Conservation (phyloP, 805 yeast species). For the Candida nemodendra region DNA sequence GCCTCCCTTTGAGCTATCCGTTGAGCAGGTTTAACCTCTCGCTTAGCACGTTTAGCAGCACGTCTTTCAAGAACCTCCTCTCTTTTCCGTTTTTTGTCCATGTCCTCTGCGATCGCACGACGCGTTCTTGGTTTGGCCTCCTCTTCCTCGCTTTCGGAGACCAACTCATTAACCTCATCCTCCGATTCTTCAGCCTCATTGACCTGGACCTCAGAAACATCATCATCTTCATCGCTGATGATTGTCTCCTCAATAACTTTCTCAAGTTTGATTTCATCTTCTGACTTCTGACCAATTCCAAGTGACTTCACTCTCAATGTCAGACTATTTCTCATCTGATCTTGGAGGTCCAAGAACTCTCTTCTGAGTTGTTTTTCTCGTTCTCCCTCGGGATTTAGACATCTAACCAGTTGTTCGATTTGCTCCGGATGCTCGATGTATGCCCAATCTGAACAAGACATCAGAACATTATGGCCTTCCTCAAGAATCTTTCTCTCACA, state of each 20-base stretch:
- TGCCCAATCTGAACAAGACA: slow-evolving; percentile 63
- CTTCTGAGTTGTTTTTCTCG: slow-evolving; percentile 67
- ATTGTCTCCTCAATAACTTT: slow-evolving; percentile 38
- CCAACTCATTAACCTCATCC: slow-evolving; percentile 17
- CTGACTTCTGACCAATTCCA: slow-evolving; percentile 41
- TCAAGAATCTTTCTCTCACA: slow-evolving; percentile 64
- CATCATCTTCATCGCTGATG: slow-evolving; percentile 36
- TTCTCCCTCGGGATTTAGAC: slow-evolving; percentile 75
- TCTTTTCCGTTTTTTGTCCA: slow-evolving; percentile 27
- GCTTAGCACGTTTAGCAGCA: slow-evolving; percentile 32
- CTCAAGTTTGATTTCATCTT: slow-evolving; percentile 42
- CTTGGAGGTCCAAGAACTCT: slow-evolving; percentile 55
- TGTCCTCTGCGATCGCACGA: slow-evolving; percentile 31
- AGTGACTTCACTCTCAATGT: slow-evolving; percentile 57
- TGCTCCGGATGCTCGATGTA: slow-evolving; percentile 63
- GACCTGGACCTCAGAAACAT: slow-evolving; percentile 17
- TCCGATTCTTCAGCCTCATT: slow-evolving; percentile 20
- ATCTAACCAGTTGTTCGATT: slow-evolving; percentile 51
- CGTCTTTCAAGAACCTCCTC: slow-evolving; percentile 29
- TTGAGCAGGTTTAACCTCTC: slow-evolving; percentile 33
- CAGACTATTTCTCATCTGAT: slow-evolving; percentile 53
- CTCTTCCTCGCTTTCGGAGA: slow-evolving; percentile 18
- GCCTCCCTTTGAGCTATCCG: slow-evolving; percentile 38
- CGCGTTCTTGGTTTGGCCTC: slow-evolving; percentile 33
- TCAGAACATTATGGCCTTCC: slow-evolving; percentile 58